Conservation (phyloP, 495 filamentous ascomycete genomes). For the Chaetomium cochliodes region DNA sequence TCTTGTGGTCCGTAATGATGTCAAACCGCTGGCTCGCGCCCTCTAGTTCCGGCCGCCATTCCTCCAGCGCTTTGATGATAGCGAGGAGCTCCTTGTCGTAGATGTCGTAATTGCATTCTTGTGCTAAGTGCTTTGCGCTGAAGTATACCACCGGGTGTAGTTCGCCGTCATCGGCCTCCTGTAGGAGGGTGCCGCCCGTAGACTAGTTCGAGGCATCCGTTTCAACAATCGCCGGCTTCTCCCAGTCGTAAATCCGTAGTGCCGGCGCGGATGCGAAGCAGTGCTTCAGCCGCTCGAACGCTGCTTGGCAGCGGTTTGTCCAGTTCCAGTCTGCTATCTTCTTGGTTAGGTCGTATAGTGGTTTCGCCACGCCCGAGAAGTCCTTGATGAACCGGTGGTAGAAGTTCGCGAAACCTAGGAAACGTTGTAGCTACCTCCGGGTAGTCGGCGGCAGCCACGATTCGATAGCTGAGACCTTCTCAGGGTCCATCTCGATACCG, state of each 20-base stretch:
- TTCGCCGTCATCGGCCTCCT: not conserved
- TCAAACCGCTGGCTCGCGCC: not conserved
- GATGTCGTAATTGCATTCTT: too few relatives aligned
- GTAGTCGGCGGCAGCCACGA: too few relatives aligned
- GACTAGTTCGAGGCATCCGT: conserved; percentile 4
- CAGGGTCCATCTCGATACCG: too few relatives aligned
- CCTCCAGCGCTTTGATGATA: conserved; percentile 12
- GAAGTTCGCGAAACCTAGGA: conserved; percentile 23
- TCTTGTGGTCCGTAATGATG: conserved; percentile 14
- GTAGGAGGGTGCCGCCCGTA: not conserved
- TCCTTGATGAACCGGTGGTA: conserved; percentile 17
- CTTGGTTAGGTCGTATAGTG: not conserved
- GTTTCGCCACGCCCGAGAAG: not conserved
- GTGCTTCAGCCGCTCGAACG: too few relatives aligned
- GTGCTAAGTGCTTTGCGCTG: too few relatives aligned
- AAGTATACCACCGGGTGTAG: not conserved
- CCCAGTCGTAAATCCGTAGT: too few relatives aligned
- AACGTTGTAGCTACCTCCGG: not conserved
- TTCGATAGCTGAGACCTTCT: too few relatives aligned
- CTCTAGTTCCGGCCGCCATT: too few relatives aligned
- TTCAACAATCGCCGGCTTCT: too few relatives aligned
- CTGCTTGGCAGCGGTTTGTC: too few relatives aligned
- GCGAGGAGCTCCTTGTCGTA: conserved; percentile 25
- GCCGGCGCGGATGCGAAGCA: too few relatives aligned
- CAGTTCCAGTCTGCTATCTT: not conserved